Conservation (phyloP, 495 filamentous ascomycete genomes). For the Penicillium cinerascens region DNA sequence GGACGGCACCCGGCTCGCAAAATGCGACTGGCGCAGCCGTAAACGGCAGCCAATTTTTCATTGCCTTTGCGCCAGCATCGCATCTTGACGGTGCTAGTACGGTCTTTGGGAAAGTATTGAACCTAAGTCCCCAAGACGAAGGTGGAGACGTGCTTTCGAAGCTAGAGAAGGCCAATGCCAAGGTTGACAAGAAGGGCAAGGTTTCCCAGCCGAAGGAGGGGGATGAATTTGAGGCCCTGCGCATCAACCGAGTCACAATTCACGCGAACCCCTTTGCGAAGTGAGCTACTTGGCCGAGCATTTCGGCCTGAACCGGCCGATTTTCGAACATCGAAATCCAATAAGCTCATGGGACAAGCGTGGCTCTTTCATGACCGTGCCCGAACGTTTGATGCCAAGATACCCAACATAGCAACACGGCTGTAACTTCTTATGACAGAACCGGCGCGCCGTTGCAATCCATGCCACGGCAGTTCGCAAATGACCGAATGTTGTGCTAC, state of each 20-base stretch:
- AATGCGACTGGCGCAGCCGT: conserved; percentile 58
- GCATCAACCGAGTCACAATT: conserved; percentile 74
- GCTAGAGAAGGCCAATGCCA: conserved; percentile 70
- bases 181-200: conserved; percentile 89
- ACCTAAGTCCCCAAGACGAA: conserved; percentile 41
- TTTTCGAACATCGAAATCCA: background rate
- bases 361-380: background rate
- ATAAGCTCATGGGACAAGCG: background rate
- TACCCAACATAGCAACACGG: background rate
- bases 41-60: conserved; percentile 95
- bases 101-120: conserved; percentile 81
- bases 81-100: conserved; percentile 95
- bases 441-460: background rate
- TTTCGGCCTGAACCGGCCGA: background rate
- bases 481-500: background rate
- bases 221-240: conserved; percentile 49
- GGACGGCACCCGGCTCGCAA: conserved; percentile 41
- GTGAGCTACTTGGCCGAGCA: conserved; percentile 31
- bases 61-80: conserved; percentile 77
- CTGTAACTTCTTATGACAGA: background rate
- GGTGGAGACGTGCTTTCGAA: conserved; percentile 48
- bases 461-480: background rate
- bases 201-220: conserved; percentile 56
- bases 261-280: conserved; percentile 91
- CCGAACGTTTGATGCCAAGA: background rate